A percentile compares a stretch with the other conserved stretches of the same genome.
phyloP scores from a whole-genome alignment of 306 rosid genomes.

The Oemleria cerasiformis region DNA sequence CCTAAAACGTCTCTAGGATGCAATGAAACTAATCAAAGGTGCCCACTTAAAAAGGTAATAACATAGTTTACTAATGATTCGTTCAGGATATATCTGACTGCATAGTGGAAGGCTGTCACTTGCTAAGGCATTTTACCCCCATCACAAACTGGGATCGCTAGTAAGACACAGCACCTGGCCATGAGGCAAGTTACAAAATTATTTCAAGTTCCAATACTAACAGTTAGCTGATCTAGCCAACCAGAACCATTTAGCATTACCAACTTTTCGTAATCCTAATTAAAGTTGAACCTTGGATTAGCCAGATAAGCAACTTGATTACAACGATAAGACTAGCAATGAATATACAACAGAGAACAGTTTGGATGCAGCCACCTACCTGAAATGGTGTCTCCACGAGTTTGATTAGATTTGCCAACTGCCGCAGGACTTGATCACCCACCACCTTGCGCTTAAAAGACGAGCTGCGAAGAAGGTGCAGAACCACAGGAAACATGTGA shows the following conservation, averaged over 20 bases:
- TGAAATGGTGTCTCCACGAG: constrained; percentile 82
- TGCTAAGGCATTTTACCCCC: neutral
- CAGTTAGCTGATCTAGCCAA: neutral
- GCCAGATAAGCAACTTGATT: neutral
- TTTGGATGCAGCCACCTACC: constrained; percentile 44
- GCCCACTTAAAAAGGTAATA: neutral
- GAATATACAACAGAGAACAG: constrained; percentile 11
- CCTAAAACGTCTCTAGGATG: neutral
- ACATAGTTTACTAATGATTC: neutral
- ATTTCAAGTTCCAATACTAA: neutral
- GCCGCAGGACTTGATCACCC: constrained; percentile 65
- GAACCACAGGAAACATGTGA: constrained; percentile 85
- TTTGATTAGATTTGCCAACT: constrained; percentile 74
- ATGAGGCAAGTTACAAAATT: neutral
- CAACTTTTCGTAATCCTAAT: neutral
- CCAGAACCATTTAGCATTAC: neutral
- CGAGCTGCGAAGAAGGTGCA: constrained; percentile 88
- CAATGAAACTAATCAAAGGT: neutral
- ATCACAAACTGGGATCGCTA: neutral
- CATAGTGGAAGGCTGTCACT: neutral
- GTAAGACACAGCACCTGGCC: neutral
- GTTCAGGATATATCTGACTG: neutral
- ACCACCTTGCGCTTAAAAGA: constrained; percentile 82
- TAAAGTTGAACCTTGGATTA: neutral
- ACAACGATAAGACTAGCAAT: neutral